These are phyloP conservation scores for Trichoderma hamatum DNA, from an alignment of 2,329 filamentous ascomycete genomes.

Conservation along the genomic window DNA sequence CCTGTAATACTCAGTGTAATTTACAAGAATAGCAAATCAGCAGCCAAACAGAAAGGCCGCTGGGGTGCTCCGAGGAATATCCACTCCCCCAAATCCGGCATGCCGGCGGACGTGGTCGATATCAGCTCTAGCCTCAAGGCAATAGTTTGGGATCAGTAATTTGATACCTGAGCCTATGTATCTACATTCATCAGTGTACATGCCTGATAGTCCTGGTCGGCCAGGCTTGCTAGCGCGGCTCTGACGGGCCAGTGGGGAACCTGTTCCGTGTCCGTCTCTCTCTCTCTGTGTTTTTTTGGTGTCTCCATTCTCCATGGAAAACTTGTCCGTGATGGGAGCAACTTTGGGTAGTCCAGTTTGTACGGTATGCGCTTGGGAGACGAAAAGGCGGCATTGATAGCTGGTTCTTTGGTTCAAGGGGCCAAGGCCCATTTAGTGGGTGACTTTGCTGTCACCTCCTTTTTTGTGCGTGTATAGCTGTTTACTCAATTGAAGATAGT, in stretches of 20 bases:
- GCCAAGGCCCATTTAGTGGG: neutral
- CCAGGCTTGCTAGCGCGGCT: conserved; percentile 18
- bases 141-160: conserved; percentile 23
- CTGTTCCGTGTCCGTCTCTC: neutral
- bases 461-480: neutral
- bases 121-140: conserved; percentile 25
- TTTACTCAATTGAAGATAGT: neutral
- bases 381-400: neutral
- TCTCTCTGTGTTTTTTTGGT: neutral
- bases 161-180: neutral
- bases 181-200: neutral
- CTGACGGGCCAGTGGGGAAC: conserved; percentile 20
- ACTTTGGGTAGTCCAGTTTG: neutral
- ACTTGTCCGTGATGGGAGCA: neutral
- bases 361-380: neutral
- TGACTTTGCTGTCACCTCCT: conserved; percentile 5
- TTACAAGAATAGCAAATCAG: neutral
- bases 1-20: conserved; percentile 9
- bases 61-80: neutral
- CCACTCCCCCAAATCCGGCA: conserved; percentile 21
- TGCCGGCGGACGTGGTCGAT: conserved; percentile 23
- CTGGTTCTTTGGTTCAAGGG: neutral
- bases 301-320: conserved; percentile 8
- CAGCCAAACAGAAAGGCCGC: neutral
- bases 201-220: conserved; percentile 10